These are phyloP conservation scores for Colletotrichum graminicola DNA, from an alignment of 2,329 filamentous ascomycete species.

Conservation along the genomic window DNA sequence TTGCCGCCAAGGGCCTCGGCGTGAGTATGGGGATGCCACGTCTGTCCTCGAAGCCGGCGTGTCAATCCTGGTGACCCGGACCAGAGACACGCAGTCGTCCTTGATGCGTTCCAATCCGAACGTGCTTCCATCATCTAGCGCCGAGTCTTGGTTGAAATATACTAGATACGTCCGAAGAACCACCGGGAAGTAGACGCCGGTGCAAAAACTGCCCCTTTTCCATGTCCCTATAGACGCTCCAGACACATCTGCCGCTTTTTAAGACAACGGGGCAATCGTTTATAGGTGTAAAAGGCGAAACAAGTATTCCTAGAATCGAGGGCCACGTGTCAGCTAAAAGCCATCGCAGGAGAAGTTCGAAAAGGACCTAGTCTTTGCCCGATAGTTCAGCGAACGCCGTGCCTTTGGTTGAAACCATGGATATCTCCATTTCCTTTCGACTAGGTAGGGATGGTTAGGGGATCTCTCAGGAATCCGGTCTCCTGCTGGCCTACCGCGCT, in stretches of 20 bases:
- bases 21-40: not conserved
- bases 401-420: not conserved
- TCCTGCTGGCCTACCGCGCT: slow-evolving; percentile 13
- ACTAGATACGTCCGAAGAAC: not conserved
- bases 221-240: slow-evolving; percentile 26
- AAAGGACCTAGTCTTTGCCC: not conserved
- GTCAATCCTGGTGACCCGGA: slow-evolving; percentile 14
- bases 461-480: not conserved
- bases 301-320: not conserved
- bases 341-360: not conserved
- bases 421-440: not conserved
- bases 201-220: not conserved
- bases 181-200: not conserved
- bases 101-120: slow-evolving; percentile 37
- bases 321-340: not conserved
- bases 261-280: slow-evolving; percentile 41
- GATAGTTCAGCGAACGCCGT: not conserved
- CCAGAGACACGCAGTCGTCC: slow-evolving; percentile 24
- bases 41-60: not conserved
- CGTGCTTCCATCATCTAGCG: slow-evolving; percentile 15
- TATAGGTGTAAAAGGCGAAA: slow-evolving; percentile 35
- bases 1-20: slow-evolving; percentile 5
- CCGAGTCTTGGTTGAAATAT: not conserved
- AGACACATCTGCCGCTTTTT: slow-evolving; percentile 38
- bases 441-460: not conserved